Conservation (phyloP, 2,329 filamentous ascomycete genomes). For the Ophiostoma sp. region DNA sequence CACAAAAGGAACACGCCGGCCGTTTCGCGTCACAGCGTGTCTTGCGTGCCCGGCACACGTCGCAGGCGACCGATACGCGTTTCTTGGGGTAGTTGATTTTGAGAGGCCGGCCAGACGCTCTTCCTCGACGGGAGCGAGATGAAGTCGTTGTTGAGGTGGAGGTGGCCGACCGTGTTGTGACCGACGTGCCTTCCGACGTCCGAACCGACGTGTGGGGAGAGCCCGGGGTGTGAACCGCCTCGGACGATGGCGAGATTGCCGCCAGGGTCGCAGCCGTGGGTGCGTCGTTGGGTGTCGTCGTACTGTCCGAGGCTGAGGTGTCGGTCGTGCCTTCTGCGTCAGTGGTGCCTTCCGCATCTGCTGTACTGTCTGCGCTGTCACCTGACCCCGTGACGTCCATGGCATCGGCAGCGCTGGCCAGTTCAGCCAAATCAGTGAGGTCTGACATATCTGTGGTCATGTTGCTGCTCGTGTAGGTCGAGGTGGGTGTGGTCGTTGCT, state of each 20-base stretch:
- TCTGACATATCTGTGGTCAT: not conserved
- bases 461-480: not conserved
- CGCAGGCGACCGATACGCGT: slow-evolving; percentile 31
- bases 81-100: slow-evolving; percentile 32
- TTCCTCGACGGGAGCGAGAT: not conserved
- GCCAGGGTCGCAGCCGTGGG: not conserved
- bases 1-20: slow-evolving; percentile 30
- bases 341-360: not conserved
- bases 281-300: not conserved
- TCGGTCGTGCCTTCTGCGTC: not conserved
- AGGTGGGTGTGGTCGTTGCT: not conserved
- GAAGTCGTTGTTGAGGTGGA: not conserved
- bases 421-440: not conserved
- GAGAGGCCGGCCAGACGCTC: not conserved
- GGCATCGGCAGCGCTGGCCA: not conserved
- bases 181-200: too few species aligned
- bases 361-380: not conserved
- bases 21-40: slow-evolving; percentile 29
- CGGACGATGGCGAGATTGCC: not conserved
- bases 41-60: slow-evolving; percentile 31
- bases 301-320: not conserved
- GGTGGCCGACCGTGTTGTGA: not conserved
- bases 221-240: not conserved
- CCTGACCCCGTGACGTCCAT: not conserved
- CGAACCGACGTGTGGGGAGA: slow-evolving; percentile 4